phyloP scores from a whole-genome alignment of 2,329 filamentous ascomycete species.

The Xylariaceae sp. region DNA sequence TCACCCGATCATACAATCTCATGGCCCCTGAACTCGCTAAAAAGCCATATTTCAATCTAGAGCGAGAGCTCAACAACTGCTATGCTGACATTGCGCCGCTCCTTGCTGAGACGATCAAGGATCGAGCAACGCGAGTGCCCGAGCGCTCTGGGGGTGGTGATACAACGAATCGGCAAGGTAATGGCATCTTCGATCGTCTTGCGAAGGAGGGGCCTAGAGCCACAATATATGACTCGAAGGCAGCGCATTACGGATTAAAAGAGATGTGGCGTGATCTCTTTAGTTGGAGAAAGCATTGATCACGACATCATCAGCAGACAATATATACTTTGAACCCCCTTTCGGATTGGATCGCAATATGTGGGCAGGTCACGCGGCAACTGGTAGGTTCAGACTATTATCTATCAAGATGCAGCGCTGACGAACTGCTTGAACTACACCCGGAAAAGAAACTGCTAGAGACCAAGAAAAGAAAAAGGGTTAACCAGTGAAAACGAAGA shows the following conservation, averaged over 20 bases:
- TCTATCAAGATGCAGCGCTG: not conserved
- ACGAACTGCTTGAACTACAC: not conserved
- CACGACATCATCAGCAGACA: not conserved
- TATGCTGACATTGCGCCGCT: slow-evolving; percentile 80
- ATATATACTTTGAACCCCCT: not conserved
- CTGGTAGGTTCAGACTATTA: not conserved
- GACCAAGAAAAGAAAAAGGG: not conserved
- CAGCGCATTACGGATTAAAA: slow-evolving; percentile 75
- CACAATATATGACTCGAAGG: slow-evolving; percentile 67
- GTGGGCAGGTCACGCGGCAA: not conserved
- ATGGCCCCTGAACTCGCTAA: slow-evolving; percentile 90
- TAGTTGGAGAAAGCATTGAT: slow-evolving; percentile 10
- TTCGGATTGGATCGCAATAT: not conserved
- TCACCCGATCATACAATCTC: slow-evolving; percentile 86
- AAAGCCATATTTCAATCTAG: slow-evolving; percentile 82
- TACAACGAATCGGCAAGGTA: slow-evolving; percentile 37
- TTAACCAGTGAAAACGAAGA: not conserved
- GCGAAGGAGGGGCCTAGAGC: slow-evolving; percentile 45
- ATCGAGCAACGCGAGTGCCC: slow-evolving; percentile 52
- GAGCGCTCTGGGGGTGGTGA: slow-evolving; percentile 39
- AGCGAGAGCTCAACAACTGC: slow-evolving; percentile 74
- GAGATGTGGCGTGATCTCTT: slow-evolving; percentile 86
- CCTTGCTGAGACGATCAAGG: slow-evolving; percentile 65
- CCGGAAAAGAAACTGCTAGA: not conserved
- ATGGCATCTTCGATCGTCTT: slow-evolving; percentile 57